Percentiles rank a stretch among this genome's conserved stretches.
Conservation (phyloP, 1,284 basidiomycete genomes). For the Pyrrhoderma lamaoense region DNA sequence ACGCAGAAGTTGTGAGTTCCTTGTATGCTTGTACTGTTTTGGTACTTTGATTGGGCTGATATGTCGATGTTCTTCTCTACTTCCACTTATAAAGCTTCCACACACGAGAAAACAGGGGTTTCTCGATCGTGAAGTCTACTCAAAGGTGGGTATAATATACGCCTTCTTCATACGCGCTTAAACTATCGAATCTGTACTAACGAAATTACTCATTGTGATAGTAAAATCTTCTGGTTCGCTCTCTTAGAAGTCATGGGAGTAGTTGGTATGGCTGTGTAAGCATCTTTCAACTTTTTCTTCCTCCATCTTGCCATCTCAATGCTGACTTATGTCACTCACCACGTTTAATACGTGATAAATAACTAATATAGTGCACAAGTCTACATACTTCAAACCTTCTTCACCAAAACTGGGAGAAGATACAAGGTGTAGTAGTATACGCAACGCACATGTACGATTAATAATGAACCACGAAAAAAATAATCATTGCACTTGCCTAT, state of each 20-base stretch:
- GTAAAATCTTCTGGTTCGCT: slow-evolving; percentile 87
- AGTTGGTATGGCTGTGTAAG: slow-evolving; percentile 77
- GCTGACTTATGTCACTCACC: background rate
- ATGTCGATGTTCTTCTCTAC: slow-evolving; percentile 15
- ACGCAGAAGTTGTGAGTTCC: slow-evolving; percentile 82
- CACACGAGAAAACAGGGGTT: slow-evolving; percentile 75
- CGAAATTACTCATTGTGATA: slow-evolving; percentile 30
- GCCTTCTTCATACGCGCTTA: background rate
- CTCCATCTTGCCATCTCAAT: background rate
- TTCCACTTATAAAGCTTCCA: slow-evolving; percentile 50
- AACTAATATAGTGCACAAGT: slow-evolving; percentile 61
- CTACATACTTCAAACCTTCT: slow-evolving; percentile 89
- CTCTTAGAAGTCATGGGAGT: slow-evolving; percentile 71
- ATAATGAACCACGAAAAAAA: too few relatives aligned
- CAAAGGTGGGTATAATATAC: slow-evolving; percentile 48
- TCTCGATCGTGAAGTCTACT: slow-evolving; percentile 72
- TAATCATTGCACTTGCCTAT: too few relatives aligned
- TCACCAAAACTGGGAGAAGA: slow-evolving; percentile 77
- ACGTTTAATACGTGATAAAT: background rate
- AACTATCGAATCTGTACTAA: slow-evolving; percentile 16
- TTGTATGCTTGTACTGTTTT: background rate
- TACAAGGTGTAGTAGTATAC: slow-evolving; percentile 84
- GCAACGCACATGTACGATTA: too few relatives aligned
- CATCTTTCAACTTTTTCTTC: slow-evolving; percentile 17
- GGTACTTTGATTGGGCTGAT: background rate